A percentile compares a stretch with the other conserved stretches of the same genome.
These are phyloP conservation scores for Kodamaea hsintzibuensis DNA, from an alignment of 805 yeast genomes.

Conservation along the genomic window DNA sequence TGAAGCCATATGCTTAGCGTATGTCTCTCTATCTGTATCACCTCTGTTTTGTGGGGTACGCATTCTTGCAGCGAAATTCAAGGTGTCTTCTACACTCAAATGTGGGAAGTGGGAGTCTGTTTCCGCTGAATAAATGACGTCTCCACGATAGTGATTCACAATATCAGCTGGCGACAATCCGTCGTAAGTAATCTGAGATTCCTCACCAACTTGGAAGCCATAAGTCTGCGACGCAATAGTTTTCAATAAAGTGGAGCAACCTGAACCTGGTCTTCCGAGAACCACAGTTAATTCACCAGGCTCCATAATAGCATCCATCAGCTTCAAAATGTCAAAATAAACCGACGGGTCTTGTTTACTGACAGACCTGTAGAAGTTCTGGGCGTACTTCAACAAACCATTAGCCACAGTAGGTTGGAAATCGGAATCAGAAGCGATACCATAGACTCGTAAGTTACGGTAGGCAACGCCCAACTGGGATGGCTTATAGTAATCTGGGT, in stretches of 20 bases:
- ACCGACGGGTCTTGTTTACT: conserved; percentile 23
- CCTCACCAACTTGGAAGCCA: conserved; percentile 36
- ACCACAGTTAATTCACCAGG: conserved; percentile 45
- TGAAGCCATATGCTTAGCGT: conserved; percentile 20
- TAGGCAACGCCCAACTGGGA: conserved; percentile 62
- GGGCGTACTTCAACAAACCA: conserved; percentile 23
- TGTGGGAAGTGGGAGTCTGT: conserved; percentile 59
- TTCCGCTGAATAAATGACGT: conserved; percentile 49
- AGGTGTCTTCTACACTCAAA: conserved; percentile 55
- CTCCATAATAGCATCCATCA: conserved; percentile 36
- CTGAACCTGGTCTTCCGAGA: conserved; percentile 44
- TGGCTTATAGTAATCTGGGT: conserved; percentile 65
- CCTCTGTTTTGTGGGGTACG: conserved; percentile 44
- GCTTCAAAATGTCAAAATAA: conserved; percentile 33
- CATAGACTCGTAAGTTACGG: conserved; percentile 58
- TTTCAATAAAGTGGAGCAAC: conserved; percentile 42
- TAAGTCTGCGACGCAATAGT: conserved; percentile 41
- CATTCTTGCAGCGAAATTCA: conserved; percentile 55
- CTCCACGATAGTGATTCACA: conserved; percentile 34
- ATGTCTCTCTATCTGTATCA: conserved; percentile 27
- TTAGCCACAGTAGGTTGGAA: conserved; percentile 62
- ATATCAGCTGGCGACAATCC: conserved; percentile 34
- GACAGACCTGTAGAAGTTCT: conserved; percentile 17
- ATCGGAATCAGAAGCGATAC: conserved; percentile 67
- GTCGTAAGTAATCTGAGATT: conserved; percentile 34